phyloP scores from a whole-genome alignment of 495 filamentous ascomycete genomes.

The Tetracladium marchalianum region DNA sequence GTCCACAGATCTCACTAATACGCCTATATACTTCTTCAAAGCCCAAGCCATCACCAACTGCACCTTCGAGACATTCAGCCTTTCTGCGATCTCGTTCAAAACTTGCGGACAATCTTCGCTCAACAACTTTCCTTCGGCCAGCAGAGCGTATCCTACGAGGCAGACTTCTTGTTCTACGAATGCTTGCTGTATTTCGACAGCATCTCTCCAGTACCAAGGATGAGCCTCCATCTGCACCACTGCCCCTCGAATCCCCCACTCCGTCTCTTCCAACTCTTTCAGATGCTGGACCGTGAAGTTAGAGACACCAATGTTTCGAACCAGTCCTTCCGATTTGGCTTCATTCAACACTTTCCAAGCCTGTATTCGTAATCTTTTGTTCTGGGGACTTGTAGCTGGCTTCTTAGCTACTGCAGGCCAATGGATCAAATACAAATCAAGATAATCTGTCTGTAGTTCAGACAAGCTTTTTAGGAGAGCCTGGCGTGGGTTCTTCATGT shows the following conservation, averaged over 20 bases:
- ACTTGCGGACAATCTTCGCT: not conserved
- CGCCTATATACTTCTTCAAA: not conserved
- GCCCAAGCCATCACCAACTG: conserved; percentile 1
- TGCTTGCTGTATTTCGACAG: not conserved
- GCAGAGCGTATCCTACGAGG: not conserved
- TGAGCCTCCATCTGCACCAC: not conserved
- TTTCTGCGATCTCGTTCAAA: not conserved
- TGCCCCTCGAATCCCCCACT: not conserved
- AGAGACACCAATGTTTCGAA: conserved; percentile 63
- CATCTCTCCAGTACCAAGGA: conserved; percentile 4
- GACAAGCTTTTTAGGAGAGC: conserved; percentile 58
- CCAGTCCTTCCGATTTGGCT: conserved; percentile 36
- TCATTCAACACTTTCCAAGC: conserved; percentile 1
- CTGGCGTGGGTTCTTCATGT: conserved; percentile 55
- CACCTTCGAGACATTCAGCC: not conserved
- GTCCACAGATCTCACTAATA: not conserved
- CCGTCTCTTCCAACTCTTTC: conserved; percentile 40
- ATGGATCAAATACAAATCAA: conserved; percentile 71
- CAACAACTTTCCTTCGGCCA: not conserved
- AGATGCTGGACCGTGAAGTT: conserved; percentile 69
- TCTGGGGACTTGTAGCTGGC: not conserved
- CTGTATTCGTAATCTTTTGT: not conserved
- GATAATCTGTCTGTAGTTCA: conserved; percentile 60
- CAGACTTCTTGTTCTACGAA: not conserved
- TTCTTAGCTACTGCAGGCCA: conserved; percentile 41